These are phyloP conservation scores for Vaccinium macrocarpon DNA, from an alignment of 148 eudicot genomes.

Conservation along the genomic window DNA sequence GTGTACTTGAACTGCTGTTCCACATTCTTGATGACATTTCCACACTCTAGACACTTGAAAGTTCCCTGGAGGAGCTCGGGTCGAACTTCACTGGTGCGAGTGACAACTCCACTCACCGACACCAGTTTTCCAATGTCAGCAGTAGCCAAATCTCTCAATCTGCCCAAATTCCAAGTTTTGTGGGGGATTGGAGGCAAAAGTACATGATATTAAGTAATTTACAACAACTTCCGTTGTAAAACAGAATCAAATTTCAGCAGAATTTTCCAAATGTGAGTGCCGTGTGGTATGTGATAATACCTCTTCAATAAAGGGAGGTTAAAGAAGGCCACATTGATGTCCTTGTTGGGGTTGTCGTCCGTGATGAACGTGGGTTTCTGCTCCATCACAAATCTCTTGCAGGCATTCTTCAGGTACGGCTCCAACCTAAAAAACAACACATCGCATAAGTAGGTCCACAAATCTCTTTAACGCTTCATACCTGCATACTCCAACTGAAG, in stretches of 20 bases:
- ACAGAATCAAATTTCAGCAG: neutral
- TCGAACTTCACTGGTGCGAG: constrained; percentile 95
- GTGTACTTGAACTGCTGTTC: constrained; percentile 96
- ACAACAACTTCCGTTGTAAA: neutral
- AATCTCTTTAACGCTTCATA: neutral
- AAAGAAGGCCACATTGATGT: constrained; percentile 75
- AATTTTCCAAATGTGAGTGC: neutral
- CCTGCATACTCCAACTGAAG: neutral
- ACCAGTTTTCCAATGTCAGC: constrained; percentile 81
- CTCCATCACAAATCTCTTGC: constrained; percentile 85
- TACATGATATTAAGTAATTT: neutral
- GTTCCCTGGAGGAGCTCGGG: constrained; percentile 95
- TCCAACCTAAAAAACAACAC: constrained; percentile 52
- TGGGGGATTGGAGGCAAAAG: neutral
- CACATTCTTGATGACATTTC: constrained; percentile 67
- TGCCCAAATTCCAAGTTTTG: constrained; percentile 21
- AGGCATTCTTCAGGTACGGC: constrained; percentile 76
- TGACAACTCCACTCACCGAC: constrained; percentile 89
- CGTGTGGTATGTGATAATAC: constrained; percentile 22
- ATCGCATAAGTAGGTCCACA: neutral
- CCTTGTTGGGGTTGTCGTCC: constrained; percentile 86
- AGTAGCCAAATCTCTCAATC: constrained; percentile 79
- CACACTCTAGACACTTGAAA: constrained; percentile 91
- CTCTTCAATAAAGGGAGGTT: constrained; percentile 85
- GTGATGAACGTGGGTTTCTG: constrained; percentile 64